A percentile compares a stretch with the other conserved stretches of the same genome.
Conservation (phyloP, 257 asterid genomes). For the Nicotiana paniculata region DNA sequence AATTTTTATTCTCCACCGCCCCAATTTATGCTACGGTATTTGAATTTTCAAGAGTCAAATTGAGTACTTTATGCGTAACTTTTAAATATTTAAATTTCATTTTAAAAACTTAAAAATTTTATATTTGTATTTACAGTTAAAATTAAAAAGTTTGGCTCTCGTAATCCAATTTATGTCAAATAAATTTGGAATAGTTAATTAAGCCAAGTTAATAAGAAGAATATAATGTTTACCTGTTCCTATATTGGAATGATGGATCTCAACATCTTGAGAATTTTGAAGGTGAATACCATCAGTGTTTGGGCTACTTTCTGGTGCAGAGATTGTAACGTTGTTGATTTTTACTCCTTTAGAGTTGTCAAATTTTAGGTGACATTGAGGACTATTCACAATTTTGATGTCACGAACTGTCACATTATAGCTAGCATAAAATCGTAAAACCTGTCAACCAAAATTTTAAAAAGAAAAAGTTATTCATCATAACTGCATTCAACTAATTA, state of each 20-base stretch:
- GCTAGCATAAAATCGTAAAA: slow-evolving; percentile 67
- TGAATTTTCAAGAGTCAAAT: no score
- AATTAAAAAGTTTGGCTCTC: no score
- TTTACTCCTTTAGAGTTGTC: slow-evolving; percentile 53
- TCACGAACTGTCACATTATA: slow-evolving; percentile 45
- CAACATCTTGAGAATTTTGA: slow-evolving; percentile 72
- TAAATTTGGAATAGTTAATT: background rate
- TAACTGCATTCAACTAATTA: background rate
- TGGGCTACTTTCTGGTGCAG: slow-evolving; percentile 66
- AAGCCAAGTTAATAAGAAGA: background rate
- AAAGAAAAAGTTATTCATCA: background rate
- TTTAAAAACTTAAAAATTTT: no score
- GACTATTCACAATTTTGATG: slow-evolving; percentile 52
- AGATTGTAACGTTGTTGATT: slow-evolving; percentile 57
- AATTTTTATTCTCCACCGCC: no score
- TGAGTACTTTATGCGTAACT: no score
- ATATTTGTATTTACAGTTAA: no score
- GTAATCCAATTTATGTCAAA: no score
- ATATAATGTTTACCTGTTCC: slow-evolving; percentile 38
- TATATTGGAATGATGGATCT: slow-evolving; percentile 56
- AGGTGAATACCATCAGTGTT: slow-evolving; percentile 89
- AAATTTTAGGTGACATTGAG: slow-evolving; percentile 73
- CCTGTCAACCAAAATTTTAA: slow-evolving; percentile 25
- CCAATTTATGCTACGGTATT: no score
- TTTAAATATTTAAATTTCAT: no score